Evolutionary conservation across 108 stramenopile species (phyloP).

Genomic region (Mayamaea pseudoterrestris): DNA sequence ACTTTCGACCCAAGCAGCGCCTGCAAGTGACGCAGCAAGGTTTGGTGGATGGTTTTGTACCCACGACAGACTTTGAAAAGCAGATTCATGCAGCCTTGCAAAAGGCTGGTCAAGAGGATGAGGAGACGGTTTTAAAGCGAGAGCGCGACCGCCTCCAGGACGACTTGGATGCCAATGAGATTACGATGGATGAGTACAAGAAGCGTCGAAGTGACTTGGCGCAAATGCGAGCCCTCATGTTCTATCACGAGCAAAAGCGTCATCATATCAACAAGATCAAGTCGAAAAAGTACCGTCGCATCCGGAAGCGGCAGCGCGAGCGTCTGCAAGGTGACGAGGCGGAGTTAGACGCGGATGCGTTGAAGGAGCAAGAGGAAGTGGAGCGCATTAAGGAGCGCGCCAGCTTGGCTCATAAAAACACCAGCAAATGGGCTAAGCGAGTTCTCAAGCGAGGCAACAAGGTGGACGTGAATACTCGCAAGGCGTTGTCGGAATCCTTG

Average conservation of each 20-base stretch:
- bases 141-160: slow-evolving; percentile 54
- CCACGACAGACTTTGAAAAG: slow-evolving; percentile 88
- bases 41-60: slow-evolving; percentile 72
- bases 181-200: slow-evolving; percentile 83
- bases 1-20: slow-evolving; percentile 66
- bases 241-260: slow-evolving; percentile 96
- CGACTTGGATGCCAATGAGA: slow-evolving; percentile 72
- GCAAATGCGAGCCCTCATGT: slow-evolving; percentile 93
- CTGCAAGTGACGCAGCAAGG: slow-evolving; percentile 31
- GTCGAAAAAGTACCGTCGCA: slow-evolving; percentile 92
- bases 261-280: slow-evolving; percentile 99
- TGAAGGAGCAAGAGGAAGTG: slow-evolving; percentile 85
- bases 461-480: slow-evolving; percentile 71
- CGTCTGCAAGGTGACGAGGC: slow-evolving; percentile 62
- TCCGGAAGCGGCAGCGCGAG: slow-evolving; percentile 82
- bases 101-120: slow-evolving; percentile 75
- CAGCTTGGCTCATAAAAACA: slow-evolving; percentile 94
- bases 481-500: slow-evolving; percentile 80
- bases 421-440: slow-evolving; percentile 93
- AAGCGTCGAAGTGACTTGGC: slow-evolving; percentile 90
- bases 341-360: slow-evolving; percentile 48
- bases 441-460: slow-evolving; percentile 75
- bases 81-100: slow-evolving; percentile 75
- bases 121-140: slow-evolving; percentile 51
- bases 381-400: slow-evolving; percentile 93